phyloP scores from a whole-genome alignment of 1,139 yeast genomes.

The Blastobotrys persicus region DNA sequence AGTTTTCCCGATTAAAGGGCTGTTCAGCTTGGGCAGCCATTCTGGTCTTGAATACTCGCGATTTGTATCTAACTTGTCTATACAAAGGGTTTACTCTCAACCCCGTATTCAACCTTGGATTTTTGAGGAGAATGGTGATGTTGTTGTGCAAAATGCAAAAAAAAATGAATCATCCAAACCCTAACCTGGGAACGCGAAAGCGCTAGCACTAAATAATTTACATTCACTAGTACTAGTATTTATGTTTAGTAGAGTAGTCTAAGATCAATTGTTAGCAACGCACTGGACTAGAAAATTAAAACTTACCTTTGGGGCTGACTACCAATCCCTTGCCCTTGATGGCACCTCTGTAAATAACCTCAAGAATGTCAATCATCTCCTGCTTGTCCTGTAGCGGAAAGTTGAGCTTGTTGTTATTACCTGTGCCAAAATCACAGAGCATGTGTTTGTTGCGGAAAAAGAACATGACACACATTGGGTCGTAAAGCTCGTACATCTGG shows the following conservation, averaged over 20 bases:
- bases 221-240: slow-evolving; percentile 29
- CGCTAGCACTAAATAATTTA: background rate
- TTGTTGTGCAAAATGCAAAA: background rate
- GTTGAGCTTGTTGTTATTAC: slow-evolving; percentile 90
- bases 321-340: slow-evolving; percentile 90
- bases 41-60: slow-evolving; percentile 1
- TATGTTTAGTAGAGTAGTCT: slow-evolving; percentile 39
- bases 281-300: background rate
- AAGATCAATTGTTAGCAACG: slow-evolving; percentile 3
- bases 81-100: background rate
- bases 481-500: slow-evolving; percentile 88
- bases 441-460: slow-evolving; percentile 91
- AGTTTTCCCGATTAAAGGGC: slow-evolving; percentile 70
- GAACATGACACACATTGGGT: slow-evolving; percentile 90
- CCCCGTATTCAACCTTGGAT: background rate
- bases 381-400: slow-evolving; percentile 77
- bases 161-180: background rate
- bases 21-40: slow-evolving; percentile 12
- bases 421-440: slow-evolving; percentile 98
- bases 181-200: background rate
- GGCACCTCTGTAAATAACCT: slow-evolving; percentile 88
- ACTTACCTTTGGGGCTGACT: slow-evolving; percentile 63
- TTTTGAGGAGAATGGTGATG: background rate
- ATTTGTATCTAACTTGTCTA: background rate
- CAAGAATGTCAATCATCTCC: slow-evolving; percentile 87